Evolutionary conservation across 441 rosid species (phyloP), one percentile per base, ranked within the genome.

Genomic region (Pelargonium myrrhifolium): DNA sequence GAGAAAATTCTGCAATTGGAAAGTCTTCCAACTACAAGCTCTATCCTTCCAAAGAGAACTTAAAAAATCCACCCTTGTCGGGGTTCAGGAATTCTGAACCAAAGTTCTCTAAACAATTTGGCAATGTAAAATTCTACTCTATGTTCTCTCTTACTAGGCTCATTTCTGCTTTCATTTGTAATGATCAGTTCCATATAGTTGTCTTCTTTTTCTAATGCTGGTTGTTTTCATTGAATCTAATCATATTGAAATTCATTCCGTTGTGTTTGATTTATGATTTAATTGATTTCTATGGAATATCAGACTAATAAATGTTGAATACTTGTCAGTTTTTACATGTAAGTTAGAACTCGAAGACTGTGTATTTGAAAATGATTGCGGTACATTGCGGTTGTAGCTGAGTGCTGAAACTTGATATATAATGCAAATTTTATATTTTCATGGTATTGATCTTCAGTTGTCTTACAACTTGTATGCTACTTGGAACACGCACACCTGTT

Each of bases 31-130:
- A 67, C 67, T 76, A 77, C 35, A 82, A 78, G 77, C 79, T 74
- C 70, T 45, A 64, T 63, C 65, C 74, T 64, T 62, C 76, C 72
- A 76, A 72, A 70, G 84, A 79, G 68, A 77, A 80, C 72, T 74
- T 74, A 59, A 88, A 71, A 78, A 58, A 64, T 68, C 71, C 65
- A 60, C 76, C 75, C 55, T 78, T 64, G 39, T 67, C 80, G 56
- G 85, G 81, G 74, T 45, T 76, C 69, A 47, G 58, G 62, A 82
- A 72, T 76, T 78, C 81, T 28, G 91, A 87, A 75, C 85, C 87
- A 37, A 78, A 75, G 76, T 73, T 85, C 67, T 83, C 88, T 72
- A 87, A 86, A 73, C 92, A 90, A 76, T 84, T 83, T 80, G 83
- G 86, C 75, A 93, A 86, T 80, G 95, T 93, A 85, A 81, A 70